These are phyloP conservation scores for Cornus kousa DNA, from an alignment of 148 eudicot species.

Conservation along the genomic window DNA sequence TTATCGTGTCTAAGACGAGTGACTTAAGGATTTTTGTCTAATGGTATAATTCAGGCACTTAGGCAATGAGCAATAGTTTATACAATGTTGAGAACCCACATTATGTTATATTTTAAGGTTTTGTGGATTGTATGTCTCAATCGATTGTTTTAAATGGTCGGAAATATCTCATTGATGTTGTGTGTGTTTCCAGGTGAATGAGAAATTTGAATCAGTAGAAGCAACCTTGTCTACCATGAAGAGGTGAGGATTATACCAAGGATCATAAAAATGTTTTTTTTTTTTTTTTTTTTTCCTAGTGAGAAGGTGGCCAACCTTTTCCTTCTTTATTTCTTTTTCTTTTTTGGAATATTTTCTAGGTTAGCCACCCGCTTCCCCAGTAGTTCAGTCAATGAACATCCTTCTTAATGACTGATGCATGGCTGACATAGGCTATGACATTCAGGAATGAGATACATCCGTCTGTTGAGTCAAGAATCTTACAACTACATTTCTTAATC, in stretches of 20 bases:
- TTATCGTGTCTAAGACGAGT: neutral
- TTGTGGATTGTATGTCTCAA: neutral
- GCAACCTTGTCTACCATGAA: neutral
- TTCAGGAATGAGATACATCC: slow-evolving; percentile 8
- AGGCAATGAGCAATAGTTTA: neutral
- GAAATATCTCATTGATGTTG: neutral
- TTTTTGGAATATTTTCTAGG: neutral
- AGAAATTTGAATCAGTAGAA: slow-evolving; percentile 14
- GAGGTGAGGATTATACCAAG: neutral
- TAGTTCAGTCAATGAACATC: no score
- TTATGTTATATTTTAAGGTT: neutral
- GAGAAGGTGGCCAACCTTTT: neutral
- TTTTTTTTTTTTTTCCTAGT: neutral
- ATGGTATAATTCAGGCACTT: no score
- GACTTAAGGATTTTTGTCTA: neutral
- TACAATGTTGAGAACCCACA: no score
- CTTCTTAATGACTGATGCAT: neutral
- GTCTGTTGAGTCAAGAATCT: slow-evolving; percentile 18
- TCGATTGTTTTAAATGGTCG: neutral
- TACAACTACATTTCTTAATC: slow-evolving; percentile 27
- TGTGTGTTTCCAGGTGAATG: slow-evolving; percentile 15
- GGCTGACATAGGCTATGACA: neutral
- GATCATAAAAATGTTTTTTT: neutral
- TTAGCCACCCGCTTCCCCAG: neutral
- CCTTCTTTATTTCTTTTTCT: neutral